Base-by-base conservation (phyloP, 2,329 filamentous ascomycete species). In the Ophiostoma ips region DNA sequence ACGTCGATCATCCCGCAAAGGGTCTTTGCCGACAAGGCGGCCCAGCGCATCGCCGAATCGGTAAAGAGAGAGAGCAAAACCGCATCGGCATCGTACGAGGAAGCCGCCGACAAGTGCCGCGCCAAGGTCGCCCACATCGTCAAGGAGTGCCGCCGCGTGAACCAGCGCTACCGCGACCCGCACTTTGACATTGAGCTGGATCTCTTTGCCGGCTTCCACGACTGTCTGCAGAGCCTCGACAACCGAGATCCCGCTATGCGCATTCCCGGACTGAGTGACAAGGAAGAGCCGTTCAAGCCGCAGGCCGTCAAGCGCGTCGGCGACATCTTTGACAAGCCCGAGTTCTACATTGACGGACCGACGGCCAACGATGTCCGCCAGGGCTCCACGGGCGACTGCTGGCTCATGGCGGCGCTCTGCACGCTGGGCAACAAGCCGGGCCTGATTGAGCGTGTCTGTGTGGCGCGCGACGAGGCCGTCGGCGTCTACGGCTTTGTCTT, bases 401-500 rank as follows among this genome's bases (percentile, higher is more conserved):
- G 87, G 86, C 77, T 92, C 51, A 79, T 94, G 68, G 83, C 87
- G 7, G 84, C 85, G 1, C 65, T 94, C 38, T 86, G 82, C 54
- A 87, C 84, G 0, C 72, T 94, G 54, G 81, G 79, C 56, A 87
- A 86, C 60, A 84, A 85, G 63, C 67, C 75, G 18, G 79, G 76
- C 0, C 63, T 89, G 54, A 84, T 92, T 49, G 79, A 88, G 62
- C 75, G 69, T 49, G 70, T 88, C 9, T 92, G 85, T 56, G 82
- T 92, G 45, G 81, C 77, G 5, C 75, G 77, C 12, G 77, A 92
- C 56, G 77, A 85, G 60, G 71, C 76, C 31, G 77, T 88, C 3
- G 86, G 86, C 12, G 84, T 90, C 1, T 92, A 92, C 57, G 87
- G 87, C 1, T 92, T 92, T 56, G 84, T 92, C 11, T 90, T 92